Percentiles rank a stretch among this genome's conserved stretches.
Conservation (phyloP, 2,329 filamentous ascomycete genomes). For the Aspergillus puulaauensis region DNA sequence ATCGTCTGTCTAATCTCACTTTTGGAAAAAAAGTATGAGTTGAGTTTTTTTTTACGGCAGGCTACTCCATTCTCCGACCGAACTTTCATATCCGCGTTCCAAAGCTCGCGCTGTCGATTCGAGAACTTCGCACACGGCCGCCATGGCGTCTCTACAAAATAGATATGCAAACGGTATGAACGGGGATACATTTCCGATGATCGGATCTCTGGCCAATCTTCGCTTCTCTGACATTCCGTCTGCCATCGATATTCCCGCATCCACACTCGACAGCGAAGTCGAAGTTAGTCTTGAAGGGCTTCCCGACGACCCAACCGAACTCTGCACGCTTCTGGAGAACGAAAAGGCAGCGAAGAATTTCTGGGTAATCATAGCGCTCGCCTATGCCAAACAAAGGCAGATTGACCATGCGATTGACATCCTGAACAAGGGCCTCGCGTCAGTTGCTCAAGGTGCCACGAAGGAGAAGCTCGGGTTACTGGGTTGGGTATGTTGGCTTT, state of each 20-base stretch:
- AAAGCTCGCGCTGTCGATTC: background rate
- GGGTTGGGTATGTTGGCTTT: constrained; percentile 85
- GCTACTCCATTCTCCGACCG: constrained; percentile 9
- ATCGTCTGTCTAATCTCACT: background rate
- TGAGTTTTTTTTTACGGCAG: constrained; percentile 25
- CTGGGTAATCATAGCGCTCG: constrained; percentile 97
- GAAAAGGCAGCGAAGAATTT: constrained; percentile 87
- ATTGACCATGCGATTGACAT: constrained; percentile 77
- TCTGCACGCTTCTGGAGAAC: constrained; percentile 92
- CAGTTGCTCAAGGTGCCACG: constrained; percentile 66
- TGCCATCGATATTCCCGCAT: constrained; percentile 64
- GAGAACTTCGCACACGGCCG: constrained; percentile 14
- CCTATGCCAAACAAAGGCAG: constrained; percentile 94
- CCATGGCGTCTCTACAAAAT: constrained; percentile 54
- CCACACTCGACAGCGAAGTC: constrained; percentile 66
- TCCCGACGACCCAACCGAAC: constrained; percentile 88
- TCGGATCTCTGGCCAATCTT: constrained; percentile 35
- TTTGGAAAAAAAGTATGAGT: constrained; percentile 28
- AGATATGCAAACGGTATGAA: constrained; percentile 55
- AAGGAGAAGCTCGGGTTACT: constrained; percentile 85
- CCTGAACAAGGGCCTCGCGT: constrained; percentile 69
- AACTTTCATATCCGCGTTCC: constrained; percentile 17
- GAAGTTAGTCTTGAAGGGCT: constrained; percentile 92
- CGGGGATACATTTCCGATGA: constrained; percentile 36
- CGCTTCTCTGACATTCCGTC: constrained; percentile 64